Evolutionary conservation across 163 green algal genomes (phyloP).

Genomic region (Volvox carteri): DNA sequence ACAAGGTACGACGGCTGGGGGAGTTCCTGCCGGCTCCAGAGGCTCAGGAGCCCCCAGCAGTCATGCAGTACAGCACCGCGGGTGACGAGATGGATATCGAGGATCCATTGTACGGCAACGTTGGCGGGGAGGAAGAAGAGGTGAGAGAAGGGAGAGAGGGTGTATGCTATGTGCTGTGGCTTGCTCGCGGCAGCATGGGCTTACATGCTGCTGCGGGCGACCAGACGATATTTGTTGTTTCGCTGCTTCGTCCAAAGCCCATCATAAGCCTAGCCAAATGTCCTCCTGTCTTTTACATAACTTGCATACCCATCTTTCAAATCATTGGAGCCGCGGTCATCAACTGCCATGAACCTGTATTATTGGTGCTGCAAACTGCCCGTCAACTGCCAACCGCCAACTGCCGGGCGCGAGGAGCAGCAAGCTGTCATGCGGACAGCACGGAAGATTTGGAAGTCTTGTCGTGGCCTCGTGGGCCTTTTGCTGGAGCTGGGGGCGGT

Average conservation of each 20-base stretch:
- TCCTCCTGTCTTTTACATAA: no score
- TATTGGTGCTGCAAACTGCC: neutral
- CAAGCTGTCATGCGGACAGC: slow-evolving; percentile 67
- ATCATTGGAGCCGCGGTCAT: no score
- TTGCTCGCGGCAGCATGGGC: no score
- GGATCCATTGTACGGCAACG: slow-evolving; percentile 90
- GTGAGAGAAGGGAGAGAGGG: no score
- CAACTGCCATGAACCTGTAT: no score
- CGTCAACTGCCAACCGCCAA: neutral
- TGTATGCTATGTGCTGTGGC: no score
- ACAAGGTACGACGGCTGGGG: slow-evolving; percentile 84
- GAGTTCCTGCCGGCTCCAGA: slow-evolving; percentile 68
- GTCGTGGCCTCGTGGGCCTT: slow-evolving; percentile 73
- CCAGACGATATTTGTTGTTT: no score
- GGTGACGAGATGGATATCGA: slow-evolving; percentile 80
- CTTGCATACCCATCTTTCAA: no score
- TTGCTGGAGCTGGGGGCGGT: slow-evolving; percentile 71
- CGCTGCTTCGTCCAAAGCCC: no score
- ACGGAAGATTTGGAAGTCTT: slow-evolving; percentile 68
- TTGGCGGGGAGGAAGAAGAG: slow-evolving; percentile 75
- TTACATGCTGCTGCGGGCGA: no score
- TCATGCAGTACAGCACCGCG: neutral
- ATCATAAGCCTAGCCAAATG: no score
- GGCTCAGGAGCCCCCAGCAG: neutral
- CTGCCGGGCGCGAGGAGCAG: no score